Evolutionary conservation across 495 filamentous ascomycete genomes (phyloP).

Genomic region (Bacidia gigantensis): DNA sequence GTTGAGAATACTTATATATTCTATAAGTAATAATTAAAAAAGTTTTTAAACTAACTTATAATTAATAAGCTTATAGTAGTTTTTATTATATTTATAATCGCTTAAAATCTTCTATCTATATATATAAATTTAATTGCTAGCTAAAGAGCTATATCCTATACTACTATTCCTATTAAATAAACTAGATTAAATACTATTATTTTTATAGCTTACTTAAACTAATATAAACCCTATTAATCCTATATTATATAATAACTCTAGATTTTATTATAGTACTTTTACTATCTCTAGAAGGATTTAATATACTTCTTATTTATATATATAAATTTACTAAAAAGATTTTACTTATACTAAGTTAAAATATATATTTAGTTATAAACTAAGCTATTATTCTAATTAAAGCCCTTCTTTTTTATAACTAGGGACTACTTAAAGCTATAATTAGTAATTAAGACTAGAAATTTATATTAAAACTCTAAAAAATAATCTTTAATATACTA

Average conservation of each 20-base stretch:
- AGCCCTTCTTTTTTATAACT: background rate
- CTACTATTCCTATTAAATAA: background rate
- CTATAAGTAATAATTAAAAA: background rate
- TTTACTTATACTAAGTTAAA: background rate
- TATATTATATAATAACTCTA: background rate
- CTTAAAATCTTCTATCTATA: background rate
- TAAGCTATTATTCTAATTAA: background rate
- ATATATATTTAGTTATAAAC: background rate
- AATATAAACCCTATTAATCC: background rate
- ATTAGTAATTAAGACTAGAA: background rate
- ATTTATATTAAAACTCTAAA: background rate
- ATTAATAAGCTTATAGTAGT: background rate
- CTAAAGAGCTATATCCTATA: background rate
- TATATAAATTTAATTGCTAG: background rate
- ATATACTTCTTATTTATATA: constrained; percentile 6
- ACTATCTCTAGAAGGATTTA: background rate
- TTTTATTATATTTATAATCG: too few species aligned
- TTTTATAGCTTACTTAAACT: background rate
- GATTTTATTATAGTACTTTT: background rate
- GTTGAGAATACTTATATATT: background rate
- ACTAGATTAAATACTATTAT: background rate
- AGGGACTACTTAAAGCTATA: background rate
- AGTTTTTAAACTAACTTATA: background rate
- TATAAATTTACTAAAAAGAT: constrained; percentile 1
- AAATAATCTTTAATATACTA: background rate